Conservation (phyloP, 2,329 filamentous ascomycete species). For the Leptographium flavum region DNA sequence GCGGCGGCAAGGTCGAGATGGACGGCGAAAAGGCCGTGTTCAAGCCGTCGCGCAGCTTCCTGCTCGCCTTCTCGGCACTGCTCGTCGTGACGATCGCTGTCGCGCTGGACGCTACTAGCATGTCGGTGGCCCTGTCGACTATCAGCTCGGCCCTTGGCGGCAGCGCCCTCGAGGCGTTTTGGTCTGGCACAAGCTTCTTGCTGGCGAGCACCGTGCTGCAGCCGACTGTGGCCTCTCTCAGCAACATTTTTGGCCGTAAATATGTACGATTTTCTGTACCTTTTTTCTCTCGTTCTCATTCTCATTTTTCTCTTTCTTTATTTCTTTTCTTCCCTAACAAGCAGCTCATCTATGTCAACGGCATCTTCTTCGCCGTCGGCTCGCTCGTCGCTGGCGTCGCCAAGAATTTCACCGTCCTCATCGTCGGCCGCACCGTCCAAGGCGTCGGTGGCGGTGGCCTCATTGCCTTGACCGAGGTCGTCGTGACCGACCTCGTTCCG, state of each 20-base stretch:
- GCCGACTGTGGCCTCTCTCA: conserved; percentile 24
- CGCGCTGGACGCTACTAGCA: conserved; percentile 50
- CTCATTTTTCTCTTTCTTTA: conserved; percentile 39
- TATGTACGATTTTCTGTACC: conserved; percentile 14
- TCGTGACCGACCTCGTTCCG: conserved; percentile 19
- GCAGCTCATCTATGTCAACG: conserved; percentile 10
- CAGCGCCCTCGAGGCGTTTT: conserved; percentile 49
- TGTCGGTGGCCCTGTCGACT: conserved; percentile 43
- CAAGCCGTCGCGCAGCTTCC: conserved; percentile 22
- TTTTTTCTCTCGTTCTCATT: conserved; percentile 18
- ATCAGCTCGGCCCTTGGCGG: conserved; percentile 37
- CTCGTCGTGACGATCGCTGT: conserved; percentile 44
- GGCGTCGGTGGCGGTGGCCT: conserved; percentile 23
- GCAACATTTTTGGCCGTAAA: conserved; percentile 12
- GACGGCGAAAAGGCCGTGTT: conserved; percentile 14
- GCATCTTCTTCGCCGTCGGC: conserved; percentile 11
- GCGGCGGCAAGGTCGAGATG: conserved; percentile 10
- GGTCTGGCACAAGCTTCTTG: conserved; percentile 57
- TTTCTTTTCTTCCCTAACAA: background rate
- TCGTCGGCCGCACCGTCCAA: conserved; percentile 21
- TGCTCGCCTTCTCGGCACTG: conserved; percentile 35
- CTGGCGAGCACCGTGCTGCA: conserved; percentile 48
- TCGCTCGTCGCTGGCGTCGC: conserved; percentile 18
- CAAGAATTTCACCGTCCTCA: conserved; percentile 16
- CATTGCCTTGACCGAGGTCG: conserved; percentile 19